Evolutionary conservation across 1,284 basidiomycete genomes (phyloP).

Genomic region (Kalmanozyma brasiliensis): DNA sequence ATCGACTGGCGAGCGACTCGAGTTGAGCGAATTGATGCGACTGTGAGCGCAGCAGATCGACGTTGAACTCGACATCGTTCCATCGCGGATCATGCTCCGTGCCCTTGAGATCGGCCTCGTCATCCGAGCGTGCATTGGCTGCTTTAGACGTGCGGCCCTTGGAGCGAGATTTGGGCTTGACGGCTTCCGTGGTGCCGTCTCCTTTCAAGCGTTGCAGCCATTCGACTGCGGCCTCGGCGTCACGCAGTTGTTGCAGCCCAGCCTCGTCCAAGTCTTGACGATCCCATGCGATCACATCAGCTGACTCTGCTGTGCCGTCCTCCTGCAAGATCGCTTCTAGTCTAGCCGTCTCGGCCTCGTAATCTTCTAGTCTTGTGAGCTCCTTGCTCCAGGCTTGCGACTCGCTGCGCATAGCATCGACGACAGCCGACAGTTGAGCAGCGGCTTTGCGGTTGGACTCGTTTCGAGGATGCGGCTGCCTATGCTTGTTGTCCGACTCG

Average conservation of each 20-base stretch:
- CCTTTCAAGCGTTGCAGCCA: constrained; percentile 24
- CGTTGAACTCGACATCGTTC: constrained; percentile 49
- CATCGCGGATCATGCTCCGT: constrained; percentile 55
- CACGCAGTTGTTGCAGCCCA: constrained; percentile 37
- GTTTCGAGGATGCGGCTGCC: constrained; percentile 58
- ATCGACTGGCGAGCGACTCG: constrained; percentile 40
- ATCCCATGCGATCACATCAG: constrained; percentile 41
- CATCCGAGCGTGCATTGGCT: constrained; percentile 17
- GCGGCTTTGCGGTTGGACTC: constrained; percentile 50
- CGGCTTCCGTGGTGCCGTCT: constrained; percentile 3
- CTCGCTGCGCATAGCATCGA: constrained; percentile 49
- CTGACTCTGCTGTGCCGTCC: constrained; percentile 19
- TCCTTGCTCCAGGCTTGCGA: constrained; percentile 51
- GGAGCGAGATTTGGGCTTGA: constrained; percentile 27
- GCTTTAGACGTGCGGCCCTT: constrained; percentile 32
- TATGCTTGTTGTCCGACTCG: constrained; percentile 14
- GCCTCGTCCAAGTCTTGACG: constrained; percentile 40
- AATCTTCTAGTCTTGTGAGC: constrained; percentile 38
- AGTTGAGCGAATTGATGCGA: constrained; percentile 53
- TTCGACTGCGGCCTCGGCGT: constrained; percentile 40
- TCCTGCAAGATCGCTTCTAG: constrained; percentile 35
- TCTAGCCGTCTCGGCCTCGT: constrained; percentile 42
- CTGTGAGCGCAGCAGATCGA: constrained; percentile 41
- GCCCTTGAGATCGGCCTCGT: constrained; percentile 29
- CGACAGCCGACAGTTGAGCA: constrained; percentile 43